These are phyloP conservation scores for Termitomyces heimii DNA, from an alignment of 768 basidiomycete species.

Conservation along the genomic window DNA sequence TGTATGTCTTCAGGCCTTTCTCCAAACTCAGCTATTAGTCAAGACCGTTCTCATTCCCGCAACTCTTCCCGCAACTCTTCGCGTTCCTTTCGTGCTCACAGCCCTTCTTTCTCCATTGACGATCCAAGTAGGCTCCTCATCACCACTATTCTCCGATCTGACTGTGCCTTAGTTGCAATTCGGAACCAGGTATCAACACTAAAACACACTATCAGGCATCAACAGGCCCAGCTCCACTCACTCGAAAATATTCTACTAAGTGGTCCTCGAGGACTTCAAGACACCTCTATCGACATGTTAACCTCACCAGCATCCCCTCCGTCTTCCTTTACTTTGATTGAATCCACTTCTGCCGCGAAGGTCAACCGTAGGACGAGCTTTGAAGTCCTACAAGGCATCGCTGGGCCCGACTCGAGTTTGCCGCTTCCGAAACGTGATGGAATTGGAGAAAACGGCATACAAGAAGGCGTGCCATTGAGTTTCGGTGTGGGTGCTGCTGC, in stretches of 20 bases:
- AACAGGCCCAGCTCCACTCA: conserved; percentile 70
- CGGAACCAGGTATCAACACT: conserved; percentile 77
- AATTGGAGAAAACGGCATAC: conserved; percentile 49
- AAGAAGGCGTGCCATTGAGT: conserved; percentile 66
- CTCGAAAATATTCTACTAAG: conserved; percentile 66
- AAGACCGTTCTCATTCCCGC: conserved; percentile 33
- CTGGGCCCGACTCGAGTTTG: conserved; percentile 70
- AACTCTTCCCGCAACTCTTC: conserved; percentile 38
- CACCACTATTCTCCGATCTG: conserved; percentile 16
- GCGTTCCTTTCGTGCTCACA: conserved; percentile 46
- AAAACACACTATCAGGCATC: conserved; percentile 78
- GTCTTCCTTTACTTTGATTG: conserved; percentile 20
- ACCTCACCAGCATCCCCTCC: conserved; percentile 26
- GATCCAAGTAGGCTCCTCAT: conserved; percentile 53
- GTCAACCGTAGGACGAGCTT: conserved; percentile 62
- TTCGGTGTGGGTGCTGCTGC: conserved; percentile 38
- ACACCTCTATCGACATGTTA: conserved; percentile 24
- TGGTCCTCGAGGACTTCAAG: conserved; percentile 55
- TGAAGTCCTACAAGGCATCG: conserved; percentile 63
- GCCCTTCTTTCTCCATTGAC: conserved; percentile 52
- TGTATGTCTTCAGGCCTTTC: conserved; percentile 32
- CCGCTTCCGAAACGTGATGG: conserved; percentile 61
- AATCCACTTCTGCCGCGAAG: conserved; percentile 37
- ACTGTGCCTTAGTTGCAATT: conserved; percentile 49
- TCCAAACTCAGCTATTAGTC: conserved; percentile 21